Conservation (phyloP, 2,329 filamentous ascomycete species). For the Aspergillus oerlinghausenensis region DNA sequence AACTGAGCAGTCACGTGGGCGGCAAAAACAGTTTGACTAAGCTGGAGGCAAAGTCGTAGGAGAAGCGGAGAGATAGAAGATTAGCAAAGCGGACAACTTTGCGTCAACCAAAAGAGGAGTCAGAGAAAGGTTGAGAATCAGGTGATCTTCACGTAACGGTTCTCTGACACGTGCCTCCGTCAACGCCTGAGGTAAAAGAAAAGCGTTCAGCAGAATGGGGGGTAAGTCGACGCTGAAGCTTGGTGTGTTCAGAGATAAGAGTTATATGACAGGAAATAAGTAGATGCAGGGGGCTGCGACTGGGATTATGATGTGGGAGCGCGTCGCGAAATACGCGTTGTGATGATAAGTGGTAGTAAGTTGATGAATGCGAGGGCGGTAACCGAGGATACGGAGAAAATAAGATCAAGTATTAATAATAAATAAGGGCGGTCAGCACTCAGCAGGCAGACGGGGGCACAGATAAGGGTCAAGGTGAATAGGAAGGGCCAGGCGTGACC, state of each 20-base stretch:
- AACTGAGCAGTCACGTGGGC: slow-evolving; percentile 33
- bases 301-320: slow-evolving; percentile 14
- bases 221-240: not conserved
- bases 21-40: slow-evolving; percentile 24
- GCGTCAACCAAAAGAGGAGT: not conserved
- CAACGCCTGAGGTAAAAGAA: slow-evolving; percentile 11
- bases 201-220: not conserved
- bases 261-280: slow-evolving; percentile 3
- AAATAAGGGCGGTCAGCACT: slow-evolving; percentile 11
- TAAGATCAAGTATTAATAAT: slow-evolving; percentile 7
- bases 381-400: slow-evolving; percentile 5
- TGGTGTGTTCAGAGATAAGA: not conserved
- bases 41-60: slow-evolving; percentile 11
- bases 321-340: slow-evolving; percentile 22
- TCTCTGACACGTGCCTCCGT: slow-evolving; percentile 12
- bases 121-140: slow-evolving; percentile 8
- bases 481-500: slow-evolving; percentile 18
- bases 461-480: slow-evolving; percentile 2
- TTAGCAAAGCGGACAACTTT: slow-evolving; percentile 1
- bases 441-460: not conserved
- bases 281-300: slow-evolving; percentile 15
- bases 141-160: slow-evolving; percentile 13
- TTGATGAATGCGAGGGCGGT: slow-evolving; percentile 2
- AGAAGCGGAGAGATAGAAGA: slow-evolving; percentile 8
- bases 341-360: slow-evolving; percentile 4